Base-by-base conservation (phyloP, 176 grass and related monocot species). In the Thinopyrum elongatum region DNA sequence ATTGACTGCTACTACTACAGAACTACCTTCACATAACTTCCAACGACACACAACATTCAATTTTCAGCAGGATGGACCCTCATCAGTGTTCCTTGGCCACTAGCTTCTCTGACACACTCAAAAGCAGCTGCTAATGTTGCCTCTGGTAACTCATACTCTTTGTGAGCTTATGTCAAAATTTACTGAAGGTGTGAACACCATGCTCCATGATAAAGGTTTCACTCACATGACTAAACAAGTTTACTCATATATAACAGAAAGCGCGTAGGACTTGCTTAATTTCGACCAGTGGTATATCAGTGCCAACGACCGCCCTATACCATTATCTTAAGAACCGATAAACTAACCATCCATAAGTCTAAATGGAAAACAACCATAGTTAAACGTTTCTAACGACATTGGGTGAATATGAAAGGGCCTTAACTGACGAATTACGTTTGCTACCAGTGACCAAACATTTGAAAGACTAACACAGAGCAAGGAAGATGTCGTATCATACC, bases 401-500 rank as follows among this genome's bases (percentile, higher is more conserved):
- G 51, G 51, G 33, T n/a, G 21, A n/a, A n/a, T 14, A 55, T 78
- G 28, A 39, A 79, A 39, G 11, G 77, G 3, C 13, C 22, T 80
- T 29, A 23, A 63, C 1, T 49, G 27, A 23, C 19, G 1, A 81
- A 46, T 33, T 10, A 81, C 5, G 19, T 74, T 80, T 17, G 41
- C 33, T 85, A 58, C 4, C 29, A 65, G 26, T 14, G 21, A 76
- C 38, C 30, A 83, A 69, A 64, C 10, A 44, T 29, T 75, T 64
- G 8, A 70, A 83, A 70, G 27, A 62, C 5, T 49, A 84, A 51
- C 8, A 0, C 23, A 15, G 12, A 34, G 64, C 39, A 65, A 86
- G 39, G 0, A 86, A 15, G 78, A 75, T 59, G 12, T 8, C 63
- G 25, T 67, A 80, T 75, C 85, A 68, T 92, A 98, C 96, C 25